phyloP scores from a whole-genome alignment of 2,329 filamentous ascomycete species.

The Penicillium capsulatum region DNA sequence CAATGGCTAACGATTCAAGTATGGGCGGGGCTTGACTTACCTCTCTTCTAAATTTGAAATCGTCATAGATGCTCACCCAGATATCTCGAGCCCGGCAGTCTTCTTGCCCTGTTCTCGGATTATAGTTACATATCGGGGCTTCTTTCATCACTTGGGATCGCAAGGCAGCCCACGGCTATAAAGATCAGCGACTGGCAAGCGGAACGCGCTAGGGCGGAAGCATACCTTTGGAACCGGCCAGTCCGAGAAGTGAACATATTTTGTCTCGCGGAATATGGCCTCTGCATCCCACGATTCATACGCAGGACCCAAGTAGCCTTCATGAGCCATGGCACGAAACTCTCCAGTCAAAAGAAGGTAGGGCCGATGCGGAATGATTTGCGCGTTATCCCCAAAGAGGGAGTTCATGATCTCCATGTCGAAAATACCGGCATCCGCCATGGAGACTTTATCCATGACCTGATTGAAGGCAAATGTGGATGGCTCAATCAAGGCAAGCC shows the following conservation, averaged over 20 bases:
- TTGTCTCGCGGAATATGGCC: slow-evolving; percentile 51
- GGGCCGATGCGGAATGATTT: slow-evolving; percentile 57
- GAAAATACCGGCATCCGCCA: slow-evolving; percentile 38
- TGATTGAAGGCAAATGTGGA: slow-evolving; percentile 46
- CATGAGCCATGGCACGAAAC: slow-evolving; percentile 50
- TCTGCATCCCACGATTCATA: slow-evolving; percentile 54
- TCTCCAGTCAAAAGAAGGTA: slow-evolving; percentile 58
- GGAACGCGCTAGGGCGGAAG: too few relatives aligned
- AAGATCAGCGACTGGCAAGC: too few relatives aligned
- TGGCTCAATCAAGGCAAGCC: slow-evolving; percentile 57
- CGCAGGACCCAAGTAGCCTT: slow-evolving; percentile 47
- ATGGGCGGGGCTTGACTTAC: too few relatives aligned
- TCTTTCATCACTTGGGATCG: too few relatives aligned
- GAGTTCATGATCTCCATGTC: slow-evolving; percentile 64
- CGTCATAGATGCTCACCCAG: too few relatives aligned
- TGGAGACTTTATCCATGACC: slow-evolving; percentile 34
- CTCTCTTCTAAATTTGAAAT: too few relatives aligned
- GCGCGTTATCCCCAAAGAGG: slow-evolving; percentile 52
- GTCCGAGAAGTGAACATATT: slow-evolving; percentile 63
- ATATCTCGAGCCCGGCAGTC: too few relatives aligned
- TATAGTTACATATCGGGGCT: too few relatives aligned
- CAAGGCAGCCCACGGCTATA: too few relatives aligned
- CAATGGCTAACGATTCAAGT: too few relatives aligned
- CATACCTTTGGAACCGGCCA: slow-evolving; percentile 61
- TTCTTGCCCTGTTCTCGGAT: too few relatives aligned